These are phyloP conservation scores for Xylaria sp. DNA, from an alignment of 2,329 filamentous ascomycete genomes.

Conservation along the genomic window DNA sequence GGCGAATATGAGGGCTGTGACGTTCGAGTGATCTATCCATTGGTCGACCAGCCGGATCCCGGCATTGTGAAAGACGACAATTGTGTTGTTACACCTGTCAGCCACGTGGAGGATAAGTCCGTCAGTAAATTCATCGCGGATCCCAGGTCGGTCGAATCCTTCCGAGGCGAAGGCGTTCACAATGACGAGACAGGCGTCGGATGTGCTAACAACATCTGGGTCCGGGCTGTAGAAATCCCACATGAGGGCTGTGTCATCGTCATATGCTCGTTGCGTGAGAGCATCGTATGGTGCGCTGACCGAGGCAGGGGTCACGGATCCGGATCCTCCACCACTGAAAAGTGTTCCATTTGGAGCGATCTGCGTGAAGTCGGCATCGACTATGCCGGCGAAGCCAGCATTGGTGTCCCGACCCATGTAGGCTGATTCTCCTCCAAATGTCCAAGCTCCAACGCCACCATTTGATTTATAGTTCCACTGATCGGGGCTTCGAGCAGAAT, in stretches of 20 bases:
- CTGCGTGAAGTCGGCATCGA: constrained; percentile 50
- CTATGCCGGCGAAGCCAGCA: constrained; percentile 47
- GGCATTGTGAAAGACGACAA: constrained; percentile 73
- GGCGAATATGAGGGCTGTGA: constrained; percentile 71
- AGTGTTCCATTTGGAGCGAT: constrained; percentile 61
- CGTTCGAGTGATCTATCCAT: constrained; percentile 71
- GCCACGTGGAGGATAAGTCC: constrained; percentile 67
- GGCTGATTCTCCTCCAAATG: constrained; percentile 54
- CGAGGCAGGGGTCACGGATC: constrained; percentile 58
- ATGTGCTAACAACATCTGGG: constrained; percentile 60
- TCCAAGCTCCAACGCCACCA: constrained; percentile 51
- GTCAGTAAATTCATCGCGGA: constrained; percentile 74
- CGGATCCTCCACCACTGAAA: constrained; percentile 59
- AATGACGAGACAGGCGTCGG: constrained; percentile 75
- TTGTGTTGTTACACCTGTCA: constrained; percentile 67
- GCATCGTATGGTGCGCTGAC: constrained; percentile 66
- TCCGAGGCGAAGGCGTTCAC: constrained; percentile 78
- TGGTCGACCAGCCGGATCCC: constrained; percentile 68
- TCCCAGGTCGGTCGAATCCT: constrained; percentile 69
- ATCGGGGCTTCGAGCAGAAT: constrained; percentile 63
- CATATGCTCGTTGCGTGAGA: constrained; percentile 59
- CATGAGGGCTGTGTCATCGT: constrained; percentile 67
- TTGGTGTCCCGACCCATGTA: constrained; percentile 47
- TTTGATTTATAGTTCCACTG: constrained; percentile 55
- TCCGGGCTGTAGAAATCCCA: constrained; percentile 65